Base-by-base conservation (phyloP, 2,329 filamentous ascomycete genomes). In the Colletotrichum spaethianum region DNA sequence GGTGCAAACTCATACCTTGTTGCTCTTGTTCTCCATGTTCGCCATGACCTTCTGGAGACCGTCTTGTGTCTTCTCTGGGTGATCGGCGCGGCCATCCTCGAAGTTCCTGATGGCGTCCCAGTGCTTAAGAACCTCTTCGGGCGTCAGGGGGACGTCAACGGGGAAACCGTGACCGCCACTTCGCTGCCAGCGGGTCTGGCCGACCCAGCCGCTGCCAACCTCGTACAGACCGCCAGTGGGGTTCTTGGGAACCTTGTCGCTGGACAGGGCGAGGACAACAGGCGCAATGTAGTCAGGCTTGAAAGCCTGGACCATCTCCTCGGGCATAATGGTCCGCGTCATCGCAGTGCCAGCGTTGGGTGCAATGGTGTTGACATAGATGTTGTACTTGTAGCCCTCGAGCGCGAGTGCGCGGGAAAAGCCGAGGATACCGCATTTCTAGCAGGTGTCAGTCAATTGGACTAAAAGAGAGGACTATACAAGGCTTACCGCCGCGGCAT, bases 221-320 rank as follows among this genome's bases (percentile, higher is more conserved):
- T 99, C 96, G 85, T 95, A 99, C 59, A 99, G 89, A 64, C 92
- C 93, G 75, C 96, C 96, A 70, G 95, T 98, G 20, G 91, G 90
- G 76, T 93, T 91, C 79, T 93, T 90, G 36, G 96, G 96, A 64
- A 95, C 91, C 85, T 94, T 94, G 86, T 99, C 96, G 81, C 91
- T 94, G 83, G 83, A 88, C 70, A 99, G 93, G 53, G 95, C 91
- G 67, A 96, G 91, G 63, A 99, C 95, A 46, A 98, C 86, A 73
- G 96, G 96, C 64, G 96, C 96, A 82, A 99, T 95, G 84, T 98
- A 98, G 81, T 98, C 96, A 72, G 96, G 96, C 91, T 98, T 99
- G 89, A 99, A 98, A 56, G 96, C 96, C 86, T 98, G 95, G 23
- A 99, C 95, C 86, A 98, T 91, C 86, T 99, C 96, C 84, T 98